Evolutionary conservation across 1,284 basidiomycete species (phyloP), one percentile per base, ranked within the genome.

Genomic region (Apiotrichum gamsii): DNA sequence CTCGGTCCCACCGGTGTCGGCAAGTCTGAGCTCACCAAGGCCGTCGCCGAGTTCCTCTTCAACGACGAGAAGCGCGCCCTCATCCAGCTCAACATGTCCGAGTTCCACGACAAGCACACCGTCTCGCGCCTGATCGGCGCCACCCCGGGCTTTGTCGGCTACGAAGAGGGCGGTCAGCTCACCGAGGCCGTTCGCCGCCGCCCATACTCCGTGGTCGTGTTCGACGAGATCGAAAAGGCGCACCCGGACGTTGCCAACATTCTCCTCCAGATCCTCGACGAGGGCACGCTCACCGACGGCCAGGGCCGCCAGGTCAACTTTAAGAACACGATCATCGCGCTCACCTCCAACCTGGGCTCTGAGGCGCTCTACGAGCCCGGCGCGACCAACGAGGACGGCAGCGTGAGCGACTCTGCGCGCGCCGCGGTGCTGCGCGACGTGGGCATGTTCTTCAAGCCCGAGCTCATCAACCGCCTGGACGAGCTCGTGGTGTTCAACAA

Each of bases 31-130:
- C 76, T 94, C 8, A 85, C 83, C 64, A 95, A 94, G 72, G 82
- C 85, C 0, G 76, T 94, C 4, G 88, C 90, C 0, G 78, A 77
- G 3, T 91, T 94, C 76, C 69, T 94, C 44, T 94, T 89, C 72
- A 84, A 89, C 57, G 87, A 91, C 55, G 87, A 91, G 62, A 82
- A 84, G 54, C 76, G 85, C 30, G 87, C 88, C 16, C 66, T 94
- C 47, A 87, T 93, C 56, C 87, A 84, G 56, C 86, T 93, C 67
- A 90, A 91, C 64, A 90, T 90, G 87, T 88, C 85, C 10, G 88
- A 93, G 78, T 91, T 87, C 65, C 87, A 89, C 55, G 90, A 93
- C 59, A 80, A 87, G 49, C 88, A 95, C 63, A 91, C 88, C 0
- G 85, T 95, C 33, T 90, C 88, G 1, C 79, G 90, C 3, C 75